Conservation (phyloP, 1,284 basidiomycete genomes). For the Tilletiaria anomala region DNA sequence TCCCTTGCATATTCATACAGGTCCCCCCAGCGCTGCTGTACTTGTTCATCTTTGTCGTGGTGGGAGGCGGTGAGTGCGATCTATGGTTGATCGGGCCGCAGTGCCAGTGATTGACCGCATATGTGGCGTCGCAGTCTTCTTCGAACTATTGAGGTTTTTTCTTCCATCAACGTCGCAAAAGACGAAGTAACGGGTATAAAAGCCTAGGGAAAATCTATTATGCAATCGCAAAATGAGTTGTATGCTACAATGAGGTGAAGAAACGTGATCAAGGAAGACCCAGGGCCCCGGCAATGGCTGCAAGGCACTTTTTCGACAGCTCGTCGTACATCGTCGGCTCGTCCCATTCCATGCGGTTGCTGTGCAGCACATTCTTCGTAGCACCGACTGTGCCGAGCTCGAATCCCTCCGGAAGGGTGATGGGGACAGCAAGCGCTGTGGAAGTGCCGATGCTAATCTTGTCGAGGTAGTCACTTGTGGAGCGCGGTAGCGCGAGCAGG, state of each 20-base stretch:
- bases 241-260: too few relatives aligned
- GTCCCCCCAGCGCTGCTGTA: neutral
- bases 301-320: neutral
- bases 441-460: conserved; percentile 1
- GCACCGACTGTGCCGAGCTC: neutral
- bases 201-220: too few relatives aligned
- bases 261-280: neutral
- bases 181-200: neutral
- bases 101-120: neutral
- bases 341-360: conserved; percentile 6
- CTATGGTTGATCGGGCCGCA: neutral
- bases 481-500: too few relatives aligned
- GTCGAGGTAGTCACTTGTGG: too few relatives aligned
- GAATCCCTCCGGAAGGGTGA: neutral
- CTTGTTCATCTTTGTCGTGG: conserved; percentile 2
- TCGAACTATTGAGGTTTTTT: conserved; percentile 2
- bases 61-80: conserved; percentile 1
- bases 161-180: neutral
- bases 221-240: too few relatives aligned
- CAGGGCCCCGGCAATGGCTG: neutral
- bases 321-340: neutral
- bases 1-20: too few relatives aligned
- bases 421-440: neutral
- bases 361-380: neutral
- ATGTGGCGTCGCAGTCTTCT: conserved; percentile 1